Base-by-base conservation (phyloP, 1,139 yeast species). In the Scheffersomyces segobiensis region DNA sequence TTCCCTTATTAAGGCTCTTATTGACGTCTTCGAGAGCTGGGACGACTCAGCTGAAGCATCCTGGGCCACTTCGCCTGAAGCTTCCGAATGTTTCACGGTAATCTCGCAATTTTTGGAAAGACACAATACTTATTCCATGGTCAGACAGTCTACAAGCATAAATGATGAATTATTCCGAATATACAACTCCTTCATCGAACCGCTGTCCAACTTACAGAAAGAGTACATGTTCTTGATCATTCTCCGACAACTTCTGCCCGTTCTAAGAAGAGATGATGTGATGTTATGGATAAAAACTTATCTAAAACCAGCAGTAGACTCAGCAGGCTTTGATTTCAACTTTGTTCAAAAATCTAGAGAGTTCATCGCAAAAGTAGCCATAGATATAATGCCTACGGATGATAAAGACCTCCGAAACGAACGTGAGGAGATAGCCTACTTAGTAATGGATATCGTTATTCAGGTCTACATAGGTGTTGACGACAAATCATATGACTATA, bases 231-330 rank as follows among this genome's bases (percentile, higher is more conserved):
- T 88, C 64, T 66, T 87, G 19, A 80, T 80, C 53, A 72, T 83
- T 3, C 73, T 88, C 19, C 70, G 58, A 58, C 73, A 62, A 64
- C 78, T 69, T 60, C 77, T 58, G 78, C 82, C 66, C 59, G 80
- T 68, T 57, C 82, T 81, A 12, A 75, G 75, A 56, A 65, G 68
- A 21, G 76, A 78, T 1, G 82, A 82, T 53, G 71, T 84, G 12
- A 66, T 68, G 49, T 68, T 77, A 26, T 88, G 92, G 91, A 74
- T 85, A 55, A 74, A 75, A 52, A 76, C 82, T n/a, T 82, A 85
- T 63, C 69, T 82, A 10, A 74, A 74, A 22, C 84, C 87, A 0
- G 88, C 90, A 0, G 74, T 87, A 1, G 88, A 87, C 66, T 84
- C 89, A 53, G 88, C 88, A 0, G 89, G 90, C 2, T 78, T 65